A percentile compares a stretch with the other conserved stretches of the same genome.
Evolutionary conservation across 257 asterid genomes (phyloP).

Genomic region (Primulina eburnea): DNA sequence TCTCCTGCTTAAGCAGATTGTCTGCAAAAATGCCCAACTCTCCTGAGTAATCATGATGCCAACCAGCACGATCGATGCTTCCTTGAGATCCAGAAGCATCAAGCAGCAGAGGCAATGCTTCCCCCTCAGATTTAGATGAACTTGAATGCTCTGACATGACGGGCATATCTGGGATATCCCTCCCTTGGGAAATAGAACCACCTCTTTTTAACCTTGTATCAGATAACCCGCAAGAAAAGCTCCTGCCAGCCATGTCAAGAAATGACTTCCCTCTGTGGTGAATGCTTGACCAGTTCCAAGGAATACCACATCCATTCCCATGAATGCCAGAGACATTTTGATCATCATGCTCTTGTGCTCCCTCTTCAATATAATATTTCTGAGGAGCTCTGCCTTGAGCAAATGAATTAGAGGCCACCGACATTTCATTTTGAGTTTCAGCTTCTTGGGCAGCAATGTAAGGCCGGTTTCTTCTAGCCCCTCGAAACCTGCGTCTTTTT

Average conservation of each 20-base stretch:
- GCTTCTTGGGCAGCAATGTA: constrained; percentile 47
- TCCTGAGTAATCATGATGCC: constrained; percentile 82
- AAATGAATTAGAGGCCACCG: constrained; percentile 85
- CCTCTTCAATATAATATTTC: constrained; percentile 40
- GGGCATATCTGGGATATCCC: constrained; percentile 46
- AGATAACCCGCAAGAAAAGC: constrained; percentile 88
- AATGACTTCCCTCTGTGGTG: constrained; percentile 84
- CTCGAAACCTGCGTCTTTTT: constrained; percentile 74
- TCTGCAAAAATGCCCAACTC: constrained; percentile 87
- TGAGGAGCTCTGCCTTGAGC: constrained; percentile 43
- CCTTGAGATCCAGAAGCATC: constrained; percentile 76
- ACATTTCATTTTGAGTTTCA: constrained; percentile 62
- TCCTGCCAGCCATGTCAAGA: constrained; percentile 87
- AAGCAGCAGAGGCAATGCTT: constrained; percentile 76
- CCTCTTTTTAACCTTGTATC: constrained; percentile 66
- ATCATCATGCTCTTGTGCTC: constrained; percentile 38
- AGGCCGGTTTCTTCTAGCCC: constrained; percentile 62
- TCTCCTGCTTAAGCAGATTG: constrained; percentile 61
- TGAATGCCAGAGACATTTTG: constrained; percentile 47
- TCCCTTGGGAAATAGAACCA: constrained; percentile 31
- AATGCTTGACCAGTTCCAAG: constrained; percentile 93
- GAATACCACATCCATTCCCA: constrained; percentile 84
- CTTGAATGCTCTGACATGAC: constrained; percentile 54
- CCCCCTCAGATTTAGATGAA: constrained; percentile 69
- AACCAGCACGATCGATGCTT: constrained; percentile 59